phyloP scores from a whole-genome alignment of 1,139 yeast species.

The Suhomyces terraborum region DNA sequence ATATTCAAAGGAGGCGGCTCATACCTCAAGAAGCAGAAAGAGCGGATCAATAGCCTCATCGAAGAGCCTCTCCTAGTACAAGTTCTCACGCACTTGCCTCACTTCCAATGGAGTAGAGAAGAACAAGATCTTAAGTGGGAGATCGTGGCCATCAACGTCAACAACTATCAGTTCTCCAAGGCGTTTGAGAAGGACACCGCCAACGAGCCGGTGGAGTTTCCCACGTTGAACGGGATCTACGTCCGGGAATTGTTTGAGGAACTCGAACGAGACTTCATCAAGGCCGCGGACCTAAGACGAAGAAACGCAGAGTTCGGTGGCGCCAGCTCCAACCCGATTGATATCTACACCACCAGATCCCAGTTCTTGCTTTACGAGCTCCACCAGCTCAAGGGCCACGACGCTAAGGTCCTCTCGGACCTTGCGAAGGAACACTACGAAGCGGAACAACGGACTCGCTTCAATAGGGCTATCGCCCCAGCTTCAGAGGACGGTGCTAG shows the following conservation, averaged over 20 bases:
- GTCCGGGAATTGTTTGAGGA: constrained; percentile 29
- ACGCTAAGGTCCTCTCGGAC: constrained; percentile 30
- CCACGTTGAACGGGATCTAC: constrained; percentile 34
- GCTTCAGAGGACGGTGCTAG: constrained; percentile 8
- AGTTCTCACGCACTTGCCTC: constrained; percentile 36
- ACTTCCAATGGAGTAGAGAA: constrained; percentile 30
- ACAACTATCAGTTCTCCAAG: constrained; percentile 24
- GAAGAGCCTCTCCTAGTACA: constrained; percentile 34
- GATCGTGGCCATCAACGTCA: constrained; percentile 36
- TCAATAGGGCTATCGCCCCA: constrained; percentile 9
- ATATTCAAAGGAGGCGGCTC: constrained; percentile 21
- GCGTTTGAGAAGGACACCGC: constrained; percentile 13
- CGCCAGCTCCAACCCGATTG: background rate
- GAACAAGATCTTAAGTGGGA: constrained; percentile 40
- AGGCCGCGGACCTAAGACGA: background rate
- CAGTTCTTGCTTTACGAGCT: constrained; percentile 29
- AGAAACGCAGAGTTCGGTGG: background rate
- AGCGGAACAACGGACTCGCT: constrained; percentile 14
- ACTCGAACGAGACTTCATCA: constrained; percentile 1
- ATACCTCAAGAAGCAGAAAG: constrained; percentile 33
- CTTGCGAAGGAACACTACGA: constrained; percentile 30
- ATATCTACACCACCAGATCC: constrained; percentile 4
- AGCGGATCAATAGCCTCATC: constrained; percentile 27
- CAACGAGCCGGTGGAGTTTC: constrained; percentile 22
- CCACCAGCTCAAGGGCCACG: constrained; percentile 23